Base-by-base conservation (phyloP, 2,329 filamentous ascomycete genomes). In the Orbilia brochopaga region DNA sequence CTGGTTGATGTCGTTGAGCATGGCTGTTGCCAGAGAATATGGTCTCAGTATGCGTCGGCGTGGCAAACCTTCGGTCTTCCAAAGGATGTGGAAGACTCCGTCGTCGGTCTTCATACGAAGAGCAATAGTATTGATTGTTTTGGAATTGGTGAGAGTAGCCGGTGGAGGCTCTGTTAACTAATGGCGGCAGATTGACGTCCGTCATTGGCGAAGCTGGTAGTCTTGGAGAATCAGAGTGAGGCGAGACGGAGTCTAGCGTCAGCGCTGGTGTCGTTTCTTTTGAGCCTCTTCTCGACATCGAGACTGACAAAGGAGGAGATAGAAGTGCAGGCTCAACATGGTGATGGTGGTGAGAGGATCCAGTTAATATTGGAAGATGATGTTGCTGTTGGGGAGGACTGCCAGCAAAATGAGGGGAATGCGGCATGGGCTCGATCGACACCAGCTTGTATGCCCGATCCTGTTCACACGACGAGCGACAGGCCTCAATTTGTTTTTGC, bases 161-260 rank as follows among this genome's bases (percentile, higher is more conserved):
- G 44, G 65, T 21, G 54, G 74, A 42, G 54, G 59, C 48, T 46
- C 56, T 55, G 51, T 73, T 66, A 11, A 64, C 64, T 3, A 76
- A 60, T 1, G 75, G 75, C 24, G 76, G 75, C 2, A 77, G 63
- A 60, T 75, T 76, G 15, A 73, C 70, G 48, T 73, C 59, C 17
- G 61, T 67, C 17, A 72, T 56, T 17, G 76, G 79, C 78, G 62
- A 80, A 77, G 58, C 75, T 44, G 79, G 78, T 55, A 79, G 66
- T 74, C 77, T 81, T 15, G 86, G 85, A 10, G 87, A 88, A 30
- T 83, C 83, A 2, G 86, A 87, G 77, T 86, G 85, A 63, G 85
- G 83, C 1, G 87, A 88, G 73, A 85, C 84, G 27, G 82, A 81
- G 78, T 94, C 90, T 0, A 90, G 91, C 55, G 90, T 83, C 73